Evolutionary conservation across 768 basidiomycete species (phyloP), one percentile per base, ranked within the genome.

Genomic region (Coprinellus micaceus): DNA sequence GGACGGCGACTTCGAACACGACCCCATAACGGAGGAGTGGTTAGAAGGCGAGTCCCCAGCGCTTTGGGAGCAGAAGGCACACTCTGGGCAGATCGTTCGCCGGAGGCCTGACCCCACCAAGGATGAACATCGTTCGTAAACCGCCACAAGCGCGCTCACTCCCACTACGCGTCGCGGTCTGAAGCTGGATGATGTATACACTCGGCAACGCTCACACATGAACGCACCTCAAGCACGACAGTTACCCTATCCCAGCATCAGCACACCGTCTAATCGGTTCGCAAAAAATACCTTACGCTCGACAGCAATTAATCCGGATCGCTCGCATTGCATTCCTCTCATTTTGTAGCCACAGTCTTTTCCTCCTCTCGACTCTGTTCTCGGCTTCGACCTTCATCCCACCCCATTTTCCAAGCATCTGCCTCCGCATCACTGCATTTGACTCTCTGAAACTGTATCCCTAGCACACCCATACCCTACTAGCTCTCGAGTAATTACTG

Each of bases 1-100:
- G 53, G 91, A 94, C 68, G 91, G 91, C 1, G 91, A 94, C 65
- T 94, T 94, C 62, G 91, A 94, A 63, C 80, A 85, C 47, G 81
- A 90, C 60, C 70, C 84, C 0, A 56, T 67, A 40, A 81, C 83
- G 0, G 86, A 86, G 12, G 76, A 79, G 30, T 94, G 91, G 91
- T 41, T 77, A 15, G 79, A 81, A 13, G 85, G 81, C 26, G 87
- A 93, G 66, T 85, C 84, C 12, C 82, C 80, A 41, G 64, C 67
- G 19, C 53, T 66, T 21, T 91, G 89, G 89, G 85, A 89, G 61
- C 77, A 79, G 50, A 82, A 80, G 64, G 76, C 72, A 28, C 72
- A 74, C 45, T 66, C 77, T 41, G 74, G 70, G 47, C 67, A 60
- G 58, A 57, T 59, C 62, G 47, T 69, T 43, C 71, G 75, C 37